A percentile compares a stretch with the other conserved stretches of the same genome.
These are phyloP conservation scores for Colletotrichum sojae DNA, from an alignment of 2,329 filamentous ascomycete genomes.

Conservation along the genomic window DNA sequence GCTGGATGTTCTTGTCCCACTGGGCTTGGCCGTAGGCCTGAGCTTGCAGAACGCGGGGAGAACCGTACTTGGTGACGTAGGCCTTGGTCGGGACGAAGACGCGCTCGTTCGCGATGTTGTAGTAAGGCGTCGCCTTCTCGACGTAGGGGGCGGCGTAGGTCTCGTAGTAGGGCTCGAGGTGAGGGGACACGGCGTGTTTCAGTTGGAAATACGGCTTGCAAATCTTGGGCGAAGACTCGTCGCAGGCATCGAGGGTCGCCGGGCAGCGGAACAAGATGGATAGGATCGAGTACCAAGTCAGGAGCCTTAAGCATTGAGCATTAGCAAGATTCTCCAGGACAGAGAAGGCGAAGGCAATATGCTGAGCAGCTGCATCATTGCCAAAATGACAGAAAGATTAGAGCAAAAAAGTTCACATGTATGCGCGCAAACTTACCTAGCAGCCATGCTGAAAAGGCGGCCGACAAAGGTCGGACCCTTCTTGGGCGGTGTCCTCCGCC, in stretches of 20 bases:
- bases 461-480: conserved; percentile 50
- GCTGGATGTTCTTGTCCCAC: conserved; percentile 85
- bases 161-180: conserved; percentile 88
- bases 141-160: conserved; percentile 88
- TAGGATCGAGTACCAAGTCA: conserved; percentile 88
- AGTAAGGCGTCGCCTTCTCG: conserved; percentile 82
- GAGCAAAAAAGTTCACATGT: conserved; percentile 2
- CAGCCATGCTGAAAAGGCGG: conserved; percentile 63
- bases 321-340: conserved; percentile 5
- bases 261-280: conserved; percentile 89
- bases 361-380: conserved; percentile 1
- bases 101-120: conserved; percentile 70
- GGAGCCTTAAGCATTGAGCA: conserved; percentile 66
- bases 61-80: conserved; percentile 80
- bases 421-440: conserved; percentile 63
- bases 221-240: conserved; percentile 79
- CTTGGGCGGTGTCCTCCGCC: conserved; percentile 46
- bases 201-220: conserved; percentile 86
- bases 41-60: conserved; percentile 78
- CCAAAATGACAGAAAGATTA: background rate
- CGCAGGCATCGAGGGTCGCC: conserved; percentile 75
- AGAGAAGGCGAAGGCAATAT: background rate
- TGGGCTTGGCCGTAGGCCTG: conserved; percentile 77
- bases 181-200: conserved; percentile 76
- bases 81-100: conserved; percentile 78